These are phyloP conservation scores for Aureococcus anophagefferens DNA, from an alignment of 108 stramenopile genomes.

Conservation along the genomic window DNA sequence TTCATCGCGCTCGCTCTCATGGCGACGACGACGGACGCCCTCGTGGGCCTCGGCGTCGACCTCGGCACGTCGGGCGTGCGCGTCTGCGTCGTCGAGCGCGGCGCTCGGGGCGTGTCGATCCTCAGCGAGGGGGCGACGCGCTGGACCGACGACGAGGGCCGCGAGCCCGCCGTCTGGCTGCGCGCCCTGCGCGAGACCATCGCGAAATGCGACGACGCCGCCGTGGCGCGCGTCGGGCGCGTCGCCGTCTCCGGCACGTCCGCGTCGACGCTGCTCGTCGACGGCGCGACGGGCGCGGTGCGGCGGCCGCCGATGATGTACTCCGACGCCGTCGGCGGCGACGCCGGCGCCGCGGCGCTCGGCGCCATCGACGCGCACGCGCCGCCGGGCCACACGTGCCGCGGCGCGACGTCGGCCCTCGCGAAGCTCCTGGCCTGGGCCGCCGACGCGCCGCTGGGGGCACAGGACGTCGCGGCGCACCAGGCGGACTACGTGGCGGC, in stretches of 20 bases:
- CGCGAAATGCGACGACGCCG: neutral
- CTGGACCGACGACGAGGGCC: neutral
- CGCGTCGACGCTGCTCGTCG: neutral
- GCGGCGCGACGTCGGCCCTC: constrained; percentile 66
- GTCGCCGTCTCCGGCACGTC: constrained; percentile 1
- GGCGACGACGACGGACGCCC: too few species aligned
- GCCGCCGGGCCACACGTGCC: constrained; percentile 63
- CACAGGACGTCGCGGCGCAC: constrained; percentile 65
- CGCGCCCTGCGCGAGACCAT: neutral
- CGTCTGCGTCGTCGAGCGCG: neutral
- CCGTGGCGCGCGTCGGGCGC: neutral
- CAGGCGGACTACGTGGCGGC: constrained; percentile 80
- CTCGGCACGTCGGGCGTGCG: neutral
- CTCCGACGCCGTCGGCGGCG: neutral
- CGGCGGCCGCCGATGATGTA: neutral
- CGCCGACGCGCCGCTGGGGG: constrained; percentile 48
- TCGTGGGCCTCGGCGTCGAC: neutral
- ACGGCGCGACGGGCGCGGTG: neutral
- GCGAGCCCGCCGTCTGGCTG: neutral
- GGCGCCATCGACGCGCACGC: constrained; percentile 53
- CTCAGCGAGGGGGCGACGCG: neutral
- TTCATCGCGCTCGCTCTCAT: too few species aligned
- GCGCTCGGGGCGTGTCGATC: neutral
- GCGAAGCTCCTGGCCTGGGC: constrained; percentile 80
- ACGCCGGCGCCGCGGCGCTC: too few species aligned